Conservation (phyloP, 2,329 filamentous ascomycete genomes). For the Sporothrix schenckii region DNA sequence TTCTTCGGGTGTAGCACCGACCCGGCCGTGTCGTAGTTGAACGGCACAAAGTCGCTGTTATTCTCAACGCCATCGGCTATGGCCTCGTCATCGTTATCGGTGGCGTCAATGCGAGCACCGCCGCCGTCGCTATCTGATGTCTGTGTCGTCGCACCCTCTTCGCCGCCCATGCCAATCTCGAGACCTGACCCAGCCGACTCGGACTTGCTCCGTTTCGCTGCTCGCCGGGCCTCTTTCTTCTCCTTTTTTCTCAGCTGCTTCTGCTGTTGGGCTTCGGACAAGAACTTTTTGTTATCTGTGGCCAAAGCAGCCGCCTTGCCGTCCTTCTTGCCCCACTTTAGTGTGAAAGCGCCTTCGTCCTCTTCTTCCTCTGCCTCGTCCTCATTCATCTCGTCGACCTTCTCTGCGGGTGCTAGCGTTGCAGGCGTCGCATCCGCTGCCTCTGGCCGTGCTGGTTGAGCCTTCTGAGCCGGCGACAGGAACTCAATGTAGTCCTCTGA, state of each 20-base stretch:
- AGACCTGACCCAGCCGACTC: conserved; percentile 40
- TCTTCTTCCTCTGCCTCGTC: conserved; percentile 40
- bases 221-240: conserved; percentile 31
- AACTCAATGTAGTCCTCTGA: conserved; percentile 34
- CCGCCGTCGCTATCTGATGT: conserved; percentile 42
- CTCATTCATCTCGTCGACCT: conserved; percentile 37
- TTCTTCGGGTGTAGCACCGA: conserved; percentile 42
- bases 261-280: conserved; percentile 31
- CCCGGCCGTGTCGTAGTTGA: conserved; percentile 45
- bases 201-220: conserved; percentile 42
- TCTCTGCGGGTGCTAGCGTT: background rate
- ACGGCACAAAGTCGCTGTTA: conserved; percentile 41
- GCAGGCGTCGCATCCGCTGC: background rate
- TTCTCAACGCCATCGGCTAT: conserved; percentile 35
- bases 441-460: background rate
- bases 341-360: conserved; percentile 30
- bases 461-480: conserved; percentile 24
- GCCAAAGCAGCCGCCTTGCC: background rate
- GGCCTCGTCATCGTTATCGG: conserved; percentile 32
- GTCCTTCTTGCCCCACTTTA: conserved; percentile 33
- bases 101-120: conserved; percentile 47
- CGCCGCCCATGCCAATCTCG: conserved; percentile 31
- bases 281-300: background rate
- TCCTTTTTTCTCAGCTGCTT: conserved; percentile 33
- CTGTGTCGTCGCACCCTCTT: conserved; percentile 37